Conservation (phyloP, 106 monocot genomes). For the Ottelia alismoides region DNA sequence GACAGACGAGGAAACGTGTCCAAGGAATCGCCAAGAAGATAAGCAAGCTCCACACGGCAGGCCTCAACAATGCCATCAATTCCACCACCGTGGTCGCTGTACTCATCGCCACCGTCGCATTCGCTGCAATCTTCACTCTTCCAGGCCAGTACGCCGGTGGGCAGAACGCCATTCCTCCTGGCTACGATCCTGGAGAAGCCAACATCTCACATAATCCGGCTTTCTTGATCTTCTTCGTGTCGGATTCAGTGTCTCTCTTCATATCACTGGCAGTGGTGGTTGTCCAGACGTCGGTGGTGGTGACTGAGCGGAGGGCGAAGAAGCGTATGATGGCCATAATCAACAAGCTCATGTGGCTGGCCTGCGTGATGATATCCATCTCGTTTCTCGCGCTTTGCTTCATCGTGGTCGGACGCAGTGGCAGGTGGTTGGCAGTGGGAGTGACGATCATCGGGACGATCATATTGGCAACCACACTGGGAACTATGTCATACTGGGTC, state of each 20-base stretch:
- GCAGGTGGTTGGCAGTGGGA: constrained; percentile 52
- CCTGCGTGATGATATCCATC: constrained; percentile 58
- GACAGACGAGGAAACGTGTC: constrained; percentile 47
- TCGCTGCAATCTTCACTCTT: constrained; percentile 74
- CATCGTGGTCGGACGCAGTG: constrained; percentile 44
- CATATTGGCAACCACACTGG: constrained; percentile 57
- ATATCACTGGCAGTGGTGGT: constrained; percentile 88
- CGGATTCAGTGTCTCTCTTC: constrained; percentile 75
- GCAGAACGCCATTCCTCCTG: constrained; percentile 27
- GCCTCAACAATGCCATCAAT: constrained; percentile 78
- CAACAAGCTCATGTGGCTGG: constrained; percentile 94
- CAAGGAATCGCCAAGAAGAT: constrained; percentile 64
- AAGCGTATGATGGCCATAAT: constrained; percentile 92
- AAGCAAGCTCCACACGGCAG: constrained; percentile 51
- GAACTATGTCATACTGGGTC: constrained; percentile 76
- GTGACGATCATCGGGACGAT: constrained; percentile 61
- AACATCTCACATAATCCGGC: constrained; percentile 49
- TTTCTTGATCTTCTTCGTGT: constrained; percentile 86
- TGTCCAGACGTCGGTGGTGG: constrained; percentile 86
- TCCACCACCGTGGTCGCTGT: constrained; percentile 76
- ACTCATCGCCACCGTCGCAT: constrained; percentile 77
- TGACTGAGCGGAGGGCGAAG: constrained; percentile 77
- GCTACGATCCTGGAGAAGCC: constrained; percentile 49
- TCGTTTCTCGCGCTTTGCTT: constrained; percentile 75
- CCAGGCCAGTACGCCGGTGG: constrained; percentile 45